phyloP scores from a whole-genome alignment of 768 basidiomycete species.

The Rhodotorula paludigena region DNA sequence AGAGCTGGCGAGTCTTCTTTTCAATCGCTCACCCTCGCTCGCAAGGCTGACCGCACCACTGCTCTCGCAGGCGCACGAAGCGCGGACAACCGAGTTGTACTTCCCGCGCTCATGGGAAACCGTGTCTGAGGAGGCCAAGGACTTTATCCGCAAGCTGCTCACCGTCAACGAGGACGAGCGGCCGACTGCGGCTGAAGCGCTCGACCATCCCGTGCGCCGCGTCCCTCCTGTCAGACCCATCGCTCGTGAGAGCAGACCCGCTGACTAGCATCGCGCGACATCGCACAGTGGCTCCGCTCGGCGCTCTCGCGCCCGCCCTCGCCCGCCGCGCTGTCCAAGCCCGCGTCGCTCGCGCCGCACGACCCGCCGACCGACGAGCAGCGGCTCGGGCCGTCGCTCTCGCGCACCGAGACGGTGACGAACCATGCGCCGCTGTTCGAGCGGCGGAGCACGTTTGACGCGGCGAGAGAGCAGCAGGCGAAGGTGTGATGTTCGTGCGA shows the following conservation, averaged over 20 bases:
- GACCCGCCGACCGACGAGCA: neutral
- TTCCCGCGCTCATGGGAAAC: conserved; percentile 30
- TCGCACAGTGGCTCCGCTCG: conserved; percentile 24
- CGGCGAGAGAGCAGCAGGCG: neutral
- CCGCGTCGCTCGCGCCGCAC: conserved; percentile 1
- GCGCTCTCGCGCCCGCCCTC: conserved; percentile 32
- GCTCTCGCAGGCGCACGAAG: conserved; percentile 22
- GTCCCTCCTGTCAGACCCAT: no score
- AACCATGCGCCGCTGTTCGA: conserved; percentile 29
- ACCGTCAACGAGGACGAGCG: conserved; percentile 29
- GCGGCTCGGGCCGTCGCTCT: conserved; percentile 11
- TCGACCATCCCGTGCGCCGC: conserved; percentile 27
- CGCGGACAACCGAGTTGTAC: conserved; percentile 31
- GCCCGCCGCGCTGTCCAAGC: neutral
- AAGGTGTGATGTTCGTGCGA: neutral
- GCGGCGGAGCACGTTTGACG: conserved; percentile 12
- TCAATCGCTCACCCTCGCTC: neutral
- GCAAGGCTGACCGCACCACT: no score
- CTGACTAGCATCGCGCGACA: neutral
- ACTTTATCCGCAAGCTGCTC: conserved; percentile 25
- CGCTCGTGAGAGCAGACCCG: neutral
- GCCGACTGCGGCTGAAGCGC: conserved; percentile 14
- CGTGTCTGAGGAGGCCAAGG: conserved; percentile 31
- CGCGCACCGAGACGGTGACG: conserved; percentile 21
- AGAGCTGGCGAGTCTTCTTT: conserved; percentile 17